These are phyloP conservation scores for Ogataea paradorogensis DNA, from an alignment of 805 yeast genomes.

Conservation along the genomic window DNA sequence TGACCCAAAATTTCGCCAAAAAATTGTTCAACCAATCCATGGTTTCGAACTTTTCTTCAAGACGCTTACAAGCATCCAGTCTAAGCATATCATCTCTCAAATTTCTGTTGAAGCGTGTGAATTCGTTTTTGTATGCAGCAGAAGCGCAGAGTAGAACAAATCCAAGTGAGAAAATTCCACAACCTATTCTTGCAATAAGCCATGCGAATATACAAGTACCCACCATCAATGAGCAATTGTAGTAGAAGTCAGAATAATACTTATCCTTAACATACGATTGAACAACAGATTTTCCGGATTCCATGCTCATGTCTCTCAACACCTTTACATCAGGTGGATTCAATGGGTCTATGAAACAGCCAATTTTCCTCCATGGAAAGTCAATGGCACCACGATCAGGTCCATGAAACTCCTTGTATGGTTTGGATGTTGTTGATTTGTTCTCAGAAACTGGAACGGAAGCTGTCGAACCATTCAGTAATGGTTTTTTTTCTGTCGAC, in stretches of 20 bases:
- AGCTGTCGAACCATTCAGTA: neutral
- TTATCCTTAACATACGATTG: constrained; percentile 65
- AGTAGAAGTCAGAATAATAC: constrained; percentile 69
- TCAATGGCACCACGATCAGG: constrained; percentile 18
- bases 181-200: constrained; percentile 59
- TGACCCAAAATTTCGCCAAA: constrained; percentile 79
- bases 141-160: constrained; percentile 59
- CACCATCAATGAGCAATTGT: constrained; percentile 59
- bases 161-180: constrained; percentile 60
- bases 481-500: constrained; percentile 1
- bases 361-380: constrained; percentile 37
- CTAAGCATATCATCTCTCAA: constrained; percentile 75
- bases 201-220: constrained; percentile 76
- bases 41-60: constrained; percentile 64
- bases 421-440: constrained; percentile 3
- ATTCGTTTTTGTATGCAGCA: constrained; percentile 69
- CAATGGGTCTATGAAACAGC: constrained; percentile 30
- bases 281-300: constrained; percentile 33
- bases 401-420: constrained; percentile 8
- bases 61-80: constrained; percentile 55
- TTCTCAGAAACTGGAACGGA: neutral
- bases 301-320: constrained; percentile 16
- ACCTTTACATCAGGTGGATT: constrained; percentile 22
- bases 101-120: constrained; percentile 71
- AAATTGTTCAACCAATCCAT: constrained; percentile 81